Percentiles rank a stretch among this genome's conserved stretches.
Evolutionary conservation across 257 asterid genomes (phyloP).

Genomic region (Gynochthodes officinalis): DNA sequence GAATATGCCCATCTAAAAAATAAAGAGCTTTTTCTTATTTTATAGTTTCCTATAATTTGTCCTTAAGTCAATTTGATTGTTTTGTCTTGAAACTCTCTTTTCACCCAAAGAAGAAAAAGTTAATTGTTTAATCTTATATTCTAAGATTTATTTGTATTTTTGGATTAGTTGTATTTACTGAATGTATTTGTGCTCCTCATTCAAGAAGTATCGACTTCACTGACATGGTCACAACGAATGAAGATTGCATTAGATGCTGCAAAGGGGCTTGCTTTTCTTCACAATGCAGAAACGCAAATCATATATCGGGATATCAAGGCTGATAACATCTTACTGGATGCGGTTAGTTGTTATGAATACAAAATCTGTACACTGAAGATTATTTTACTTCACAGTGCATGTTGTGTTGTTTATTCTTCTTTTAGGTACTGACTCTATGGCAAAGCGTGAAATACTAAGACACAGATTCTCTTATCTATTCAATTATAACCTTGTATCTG

Average conservation of each 20-base stretch:
- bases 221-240: constrained; percentile 77
- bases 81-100: not conserved
- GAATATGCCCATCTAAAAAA: not conserved
- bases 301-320: constrained; percentile 95
- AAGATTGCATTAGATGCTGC: constrained; percentile 93
- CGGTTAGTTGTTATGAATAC: constrained; percentile 43
- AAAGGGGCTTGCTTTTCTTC: constrained; percentile 96
- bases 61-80: not conserved
- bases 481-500: not conserved
- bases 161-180: constrained; percentile 1
- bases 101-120: not conserved
- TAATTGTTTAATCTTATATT: not conserved
- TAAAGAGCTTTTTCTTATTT: not conserved
- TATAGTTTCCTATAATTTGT: not conserved
- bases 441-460: not conserved
- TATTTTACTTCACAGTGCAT: too few species aligned
- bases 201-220: constrained; percentile 64
- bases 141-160: not conserved
- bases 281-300: constrained; percentile 80
- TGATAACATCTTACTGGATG: constrained; percentile 46
- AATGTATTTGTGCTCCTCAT: constrained; percentile 18
- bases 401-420: not conserved
- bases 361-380: not conserved
- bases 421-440: not conserved
- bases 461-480: not conserved